Evolutionary conservation across 352 stramenopile genomes (phyloP), one percentile per base, ranked within the genome.

Genomic region (Pythium angustatum): DNA sequence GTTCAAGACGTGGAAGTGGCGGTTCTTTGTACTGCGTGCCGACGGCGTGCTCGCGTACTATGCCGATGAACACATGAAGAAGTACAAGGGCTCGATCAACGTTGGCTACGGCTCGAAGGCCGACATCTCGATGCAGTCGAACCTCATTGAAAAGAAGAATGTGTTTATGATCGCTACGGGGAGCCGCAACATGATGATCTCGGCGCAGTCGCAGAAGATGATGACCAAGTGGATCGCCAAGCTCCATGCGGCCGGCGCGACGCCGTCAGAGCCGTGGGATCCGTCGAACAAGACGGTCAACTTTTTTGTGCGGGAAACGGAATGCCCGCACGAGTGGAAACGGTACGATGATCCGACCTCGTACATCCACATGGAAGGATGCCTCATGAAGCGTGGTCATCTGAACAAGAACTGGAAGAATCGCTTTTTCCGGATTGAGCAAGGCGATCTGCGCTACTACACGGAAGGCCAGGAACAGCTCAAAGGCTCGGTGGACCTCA

Each of bases 1-100:
- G 58, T 92, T 96, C 69, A 94, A 96, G 79, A 94, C 87, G 50
- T 94, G 87, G 87, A 93, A 96, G 64, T 93, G 79, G 85, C 83
- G 85, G 41, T 94, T 92, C 73, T 96, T 96, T 56, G 87, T 94
- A 50, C 71, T 96, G 44, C 81, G 83, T 19, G 73, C 87, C 48
- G 85, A 94, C 66, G 84, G 87, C 31, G 78, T 91, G 47, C 73
- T 96, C 55, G 86, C 81, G 9, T 95, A 95, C 58, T 96, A 93
- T 60, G 76, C 70, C 1, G 82, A 93, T 61, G 82, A 92, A 58
- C 77, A 82, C 36, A 74, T 87, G 38, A 82, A 80, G 57, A 91
- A 87, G 70, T 72, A 85, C 19, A 96, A 96, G 43, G 87, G 87
- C 3, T 83, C 81, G 19, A 85, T 96, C 26, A 77, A 91, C 47